Evolutionary conservation across 192 early-diverging fungal species (phyloP).

Genomic region (Backusella circina): DNA sequence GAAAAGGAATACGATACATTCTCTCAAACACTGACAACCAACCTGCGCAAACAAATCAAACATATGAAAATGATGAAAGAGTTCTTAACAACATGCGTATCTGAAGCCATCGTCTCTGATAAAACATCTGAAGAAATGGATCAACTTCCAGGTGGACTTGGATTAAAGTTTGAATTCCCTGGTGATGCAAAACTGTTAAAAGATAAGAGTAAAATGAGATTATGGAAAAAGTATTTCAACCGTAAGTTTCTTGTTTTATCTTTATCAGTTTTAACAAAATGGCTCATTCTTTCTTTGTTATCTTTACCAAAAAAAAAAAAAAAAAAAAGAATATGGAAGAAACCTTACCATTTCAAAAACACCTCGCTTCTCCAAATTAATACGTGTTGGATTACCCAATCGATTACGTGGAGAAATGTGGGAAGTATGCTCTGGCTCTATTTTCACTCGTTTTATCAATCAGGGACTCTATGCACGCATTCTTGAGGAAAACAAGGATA

Average conservation of each 20-base stretch:
- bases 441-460: slow-evolving; percentile 77
- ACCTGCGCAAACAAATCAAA: slow-evolving; percentile 68
- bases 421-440: slow-evolving; percentile 83
- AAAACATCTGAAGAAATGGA: slow-evolving; percentile 46
- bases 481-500: slow-evolving; percentile 56
- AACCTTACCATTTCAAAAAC: slow-evolving; percentile 79
- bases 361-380: slow-evolving; percentile 76
- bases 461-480: slow-evolving; percentile 72
- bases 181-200: slow-evolving; percentile 56
- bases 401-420: slow-evolving; percentile 84
- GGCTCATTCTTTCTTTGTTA: too few relatives aligned
- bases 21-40: slow-evolving; percentile 71
- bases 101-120: slow-evolving; percentile 68
- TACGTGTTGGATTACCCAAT: slow-evolving; percentile 81
- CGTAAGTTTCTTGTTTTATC: slow-evolving; percentile 22
- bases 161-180: slow-evolving; percentile 71
- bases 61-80: slow-evolving; percentile 82
- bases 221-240: slow-evolving; percentile 42
- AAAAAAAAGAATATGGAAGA: slow-evolving; percentile 66
- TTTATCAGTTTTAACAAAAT: too few relatives aligned
- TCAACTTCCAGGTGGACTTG: slow-evolving; percentile 57
- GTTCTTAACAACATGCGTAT: slow-evolving; percentile 76
- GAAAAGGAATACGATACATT: slow-evolving; percentile 72
- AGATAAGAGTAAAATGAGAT: slow-evolving; percentile 25
- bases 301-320: too few relatives aligned